These are phyloP conservation scores for Waitea zeae DNA, from an alignment of 1,284 basidiomycete genomes.

Conservation along the genomic window DNA sequence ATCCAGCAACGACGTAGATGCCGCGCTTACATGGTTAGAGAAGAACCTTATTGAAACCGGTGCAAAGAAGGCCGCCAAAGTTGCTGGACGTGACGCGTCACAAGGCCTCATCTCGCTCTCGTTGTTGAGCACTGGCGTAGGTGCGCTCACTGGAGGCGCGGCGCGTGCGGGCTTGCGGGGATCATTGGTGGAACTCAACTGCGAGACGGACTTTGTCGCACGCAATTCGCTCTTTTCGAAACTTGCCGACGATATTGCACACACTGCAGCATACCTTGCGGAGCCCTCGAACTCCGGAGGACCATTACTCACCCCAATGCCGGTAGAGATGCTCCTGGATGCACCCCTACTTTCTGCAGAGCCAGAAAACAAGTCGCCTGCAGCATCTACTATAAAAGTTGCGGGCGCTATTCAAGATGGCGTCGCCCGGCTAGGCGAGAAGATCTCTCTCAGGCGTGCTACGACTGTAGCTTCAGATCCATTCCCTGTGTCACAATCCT, in stretches of 20 bases:
- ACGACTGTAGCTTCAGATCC: conserved; percentile 49
- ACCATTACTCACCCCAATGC: conserved; percentile 22
- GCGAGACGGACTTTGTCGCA: conserved; percentile 95
- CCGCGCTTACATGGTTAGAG: conserved; percentile 70
- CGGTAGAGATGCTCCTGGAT: conserved; percentile 38
- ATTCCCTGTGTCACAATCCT: conserved; percentile 19
- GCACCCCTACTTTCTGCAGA: conserved; percentile 48
- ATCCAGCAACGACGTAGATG: conserved; percentile 57
- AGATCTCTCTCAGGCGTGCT: conserved; percentile 67
- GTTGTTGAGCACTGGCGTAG: conserved; percentile 27
- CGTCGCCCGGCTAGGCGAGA: conserved; percentile 81
- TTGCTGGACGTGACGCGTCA: conserved; percentile 52
- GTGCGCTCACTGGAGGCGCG: conserved; percentile 11
- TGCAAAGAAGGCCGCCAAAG: conserved; percentile 71
- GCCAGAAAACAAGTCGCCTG: conserved; percentile 16
- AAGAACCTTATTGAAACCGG: conserved; percentile 56
- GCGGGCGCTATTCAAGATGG: conserved; percentile 65
- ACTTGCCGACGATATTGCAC: conserved; percentile 69
- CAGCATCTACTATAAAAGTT: conserved; percentile 35
- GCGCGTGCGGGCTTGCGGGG: conserved; percentile 43
- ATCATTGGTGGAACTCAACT: conserved; percentile 85
- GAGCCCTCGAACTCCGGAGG: conserved; percentile 26
- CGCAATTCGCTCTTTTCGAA: conserved; percentile 72
- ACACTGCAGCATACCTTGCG: conserved; percentile 71
- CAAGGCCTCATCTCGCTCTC: conserved; percentile 72